These are phyloP conservation scores for Podospora bellae-mahoneyi DNA, from an alignment of 495 filamentous ascomycete genomes.

Conservation along the genomic window DNA sequence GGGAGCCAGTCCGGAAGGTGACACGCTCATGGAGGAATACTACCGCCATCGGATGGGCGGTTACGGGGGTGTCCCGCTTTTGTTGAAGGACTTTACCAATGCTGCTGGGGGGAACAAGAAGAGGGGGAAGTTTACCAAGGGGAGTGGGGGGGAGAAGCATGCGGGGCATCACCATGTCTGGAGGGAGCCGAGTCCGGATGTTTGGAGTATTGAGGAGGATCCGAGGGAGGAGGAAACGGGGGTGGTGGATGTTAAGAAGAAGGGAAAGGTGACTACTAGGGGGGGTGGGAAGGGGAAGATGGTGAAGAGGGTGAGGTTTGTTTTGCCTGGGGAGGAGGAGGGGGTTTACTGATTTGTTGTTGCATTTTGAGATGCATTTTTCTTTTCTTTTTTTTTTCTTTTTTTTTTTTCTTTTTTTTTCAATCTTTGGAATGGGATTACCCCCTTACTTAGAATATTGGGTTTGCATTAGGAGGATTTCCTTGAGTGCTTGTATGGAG, in stretches of 20 bases:
- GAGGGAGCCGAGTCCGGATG: slow-evolving; percentile 52
- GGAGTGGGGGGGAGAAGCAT: background rate
- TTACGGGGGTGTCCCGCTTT: slow-evolving; percentile 21
- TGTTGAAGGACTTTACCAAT: slow-evolving; percentile 21
- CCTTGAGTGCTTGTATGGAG: background rate
- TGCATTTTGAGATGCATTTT: background rate
- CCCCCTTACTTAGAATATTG: no score
- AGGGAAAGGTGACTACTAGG: slow-evolving; percentile 8
- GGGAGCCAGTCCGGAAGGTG: slow-evolving; percentile 29
- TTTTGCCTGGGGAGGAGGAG: slow-evolving; percentile 37
- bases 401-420: no score
- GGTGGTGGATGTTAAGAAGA: slow-evolving; percentile 28
- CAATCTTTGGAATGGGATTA: no score
- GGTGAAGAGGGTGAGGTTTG: slow-evolving; percentile 51
- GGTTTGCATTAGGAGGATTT: no score
- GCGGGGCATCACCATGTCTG: slow-evolving; percentile 39
- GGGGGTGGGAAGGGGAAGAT: slow-evolving; percentile 47
- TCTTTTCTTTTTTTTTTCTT: no score
- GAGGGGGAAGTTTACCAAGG: background rate
- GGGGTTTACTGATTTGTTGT: slow-evolving; percentile 12
- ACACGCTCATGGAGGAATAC: slow-evolving; percentile 43
- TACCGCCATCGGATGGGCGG: slow-evolving; percentile 5
- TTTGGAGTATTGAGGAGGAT: slow-evolving; percentile 52
- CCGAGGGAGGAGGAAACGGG: slow-evolving; percentile 42
- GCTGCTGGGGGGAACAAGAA: background rate